These are phyloP conservation scores for Hordeum marinum DNA, from an alignment of 176 grass and related monocot genomes.

Conservation along the genomic window DNA sequence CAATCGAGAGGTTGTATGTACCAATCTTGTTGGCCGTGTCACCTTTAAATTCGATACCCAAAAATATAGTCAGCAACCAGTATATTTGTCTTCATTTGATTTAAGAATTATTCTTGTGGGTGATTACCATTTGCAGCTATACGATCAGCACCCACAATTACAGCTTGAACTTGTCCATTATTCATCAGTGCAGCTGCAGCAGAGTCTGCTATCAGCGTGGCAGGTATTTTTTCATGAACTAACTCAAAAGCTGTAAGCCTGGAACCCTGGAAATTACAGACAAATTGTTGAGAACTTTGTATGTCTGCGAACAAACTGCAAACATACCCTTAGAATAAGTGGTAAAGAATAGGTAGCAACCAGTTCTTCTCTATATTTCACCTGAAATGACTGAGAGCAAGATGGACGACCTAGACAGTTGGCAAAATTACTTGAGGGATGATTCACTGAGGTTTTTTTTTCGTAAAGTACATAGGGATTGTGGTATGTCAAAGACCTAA, in stretches of 20 bases:
- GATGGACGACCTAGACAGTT: neutral
- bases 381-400: neutral
- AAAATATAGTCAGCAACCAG: neutral
- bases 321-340: neutral
- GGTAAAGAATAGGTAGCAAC: neutral
- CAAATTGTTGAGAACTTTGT: neutral
- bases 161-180: constrained; percentile 52
- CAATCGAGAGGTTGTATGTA: constrained; percentile 78
- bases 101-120: neutral
- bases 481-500: neutral
- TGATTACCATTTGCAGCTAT: constrained; percentile 77
- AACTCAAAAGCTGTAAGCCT: constrained; percentile 92
- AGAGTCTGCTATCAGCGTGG: constrained; percentile 87
- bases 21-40: constrained; percentile 98
- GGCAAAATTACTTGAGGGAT: neutral
- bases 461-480: neutral
- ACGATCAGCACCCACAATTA: constrained; percentile 85
- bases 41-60: constrained; percentile 43
- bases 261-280: constrained; percentile 58
- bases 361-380: neutral
- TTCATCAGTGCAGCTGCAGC: constrained; percentile 88
- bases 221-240: constrained; percentile 91
- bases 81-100: neutral
- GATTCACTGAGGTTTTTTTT: neutral
- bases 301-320: neutral